Conservation (phyloP, 2,329 filamentous ascomycete species). For the Lizonia empirigonia region DNA sequence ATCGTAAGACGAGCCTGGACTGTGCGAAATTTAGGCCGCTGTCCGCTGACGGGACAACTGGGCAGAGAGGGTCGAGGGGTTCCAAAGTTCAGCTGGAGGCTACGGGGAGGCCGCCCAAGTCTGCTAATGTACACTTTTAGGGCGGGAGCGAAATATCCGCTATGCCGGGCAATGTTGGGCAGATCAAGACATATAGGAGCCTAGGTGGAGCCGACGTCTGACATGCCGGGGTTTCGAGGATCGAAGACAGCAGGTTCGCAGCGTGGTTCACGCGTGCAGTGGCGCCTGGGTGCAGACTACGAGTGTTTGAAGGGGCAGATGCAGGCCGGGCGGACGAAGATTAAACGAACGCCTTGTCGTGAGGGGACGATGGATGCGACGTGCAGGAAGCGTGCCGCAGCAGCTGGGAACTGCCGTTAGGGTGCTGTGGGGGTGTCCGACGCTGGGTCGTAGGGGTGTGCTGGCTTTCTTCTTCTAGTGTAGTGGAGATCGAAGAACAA, state of each 20-base stretch:
- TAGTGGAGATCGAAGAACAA: conserved; percentile 24
- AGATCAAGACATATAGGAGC: conserved; percentile 46
- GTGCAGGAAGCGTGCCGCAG: conserved; percentile 40
- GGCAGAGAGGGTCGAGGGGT: conserved; percentile 19
- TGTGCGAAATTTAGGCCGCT: conserved; percentile 31
- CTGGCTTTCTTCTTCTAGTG: conserved; percentile 21
- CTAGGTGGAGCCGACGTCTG: conserved; percentile 44
- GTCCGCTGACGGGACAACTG: conserved; percentile 19
- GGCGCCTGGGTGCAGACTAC: conserved; percentile 28
- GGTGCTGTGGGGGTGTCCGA: conserved; percentile 38
- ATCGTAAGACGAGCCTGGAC: conserved; percentile 23
- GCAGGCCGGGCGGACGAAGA: conserved; percentile 26
- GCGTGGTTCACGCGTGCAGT: conserved; percentile 47
- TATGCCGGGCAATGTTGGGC: conserved; percentile 41
- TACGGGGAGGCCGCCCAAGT: conserved; percentile 25
- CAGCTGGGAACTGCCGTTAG: conserved; percentile 46
- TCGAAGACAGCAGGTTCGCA: conserved; percentile 30
- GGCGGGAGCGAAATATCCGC: conserved; percentile 44
- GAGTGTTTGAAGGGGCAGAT: conserved; percentile 33
- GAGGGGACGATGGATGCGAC: conserved; percentile 28
- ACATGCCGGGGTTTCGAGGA: conserved; percentile 35
- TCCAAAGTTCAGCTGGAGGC: conserved; percentile 21
- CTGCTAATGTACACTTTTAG: conserved; percentile 36
- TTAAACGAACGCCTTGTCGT: conserved; percentile 25
- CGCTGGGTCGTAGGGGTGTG: conserved; percentile 31